A percentile compares a stretch with the other conserved stretches of the same genome.
Evolutionary conservation across 257 asterid genomes (phyloP).

Genomic region (Oldenlandia corymbosa): DNA sequence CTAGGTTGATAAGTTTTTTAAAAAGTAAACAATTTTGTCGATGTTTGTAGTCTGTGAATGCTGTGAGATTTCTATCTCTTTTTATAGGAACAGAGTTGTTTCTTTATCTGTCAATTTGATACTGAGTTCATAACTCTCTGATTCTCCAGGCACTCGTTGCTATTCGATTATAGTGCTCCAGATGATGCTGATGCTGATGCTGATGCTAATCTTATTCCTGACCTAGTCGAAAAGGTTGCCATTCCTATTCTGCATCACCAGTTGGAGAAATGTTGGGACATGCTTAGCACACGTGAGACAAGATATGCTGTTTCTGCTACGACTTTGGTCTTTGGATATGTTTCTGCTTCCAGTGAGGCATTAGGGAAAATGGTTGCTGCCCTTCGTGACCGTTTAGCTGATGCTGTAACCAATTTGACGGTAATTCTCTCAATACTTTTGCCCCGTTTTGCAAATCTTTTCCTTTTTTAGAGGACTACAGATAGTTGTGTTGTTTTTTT

Average conservation of each 20-base stretch:
- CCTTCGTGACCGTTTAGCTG: conserved; percentile 73
- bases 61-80: not conserved
- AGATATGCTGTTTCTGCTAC: conserved; percentile 68
- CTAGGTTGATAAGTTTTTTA: not conserved
- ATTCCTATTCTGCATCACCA: conserved; percentile 81
- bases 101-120: not conserved
- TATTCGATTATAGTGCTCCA: conserved; percentile 63
- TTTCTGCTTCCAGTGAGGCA: conserved; percentile 55
- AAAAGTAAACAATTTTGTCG: not conserved
- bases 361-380: conserved; percentile 59
- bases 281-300: conserved; percentile 79
- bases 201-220: conserved; percentile 81
- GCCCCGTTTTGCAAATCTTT: not conserved
- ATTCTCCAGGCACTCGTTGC: conserved; percentile 68
- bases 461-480: not conserved
- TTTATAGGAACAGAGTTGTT: not conserved
- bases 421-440: conserved; percentile 30
- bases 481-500: too few relatives aligned
- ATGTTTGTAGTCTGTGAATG: not conserved
- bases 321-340: conserved; percentile 60
- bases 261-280: conserved; percentile 77
- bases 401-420: conserved; percentile 68
- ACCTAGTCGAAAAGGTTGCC: conserved; percentile 79
- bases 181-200: conserved; percentile 70
- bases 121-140: not conserved